Conservation (phyloP, 202 grass and related monocot species). For the Hordeum pubiflorum region DNA sequence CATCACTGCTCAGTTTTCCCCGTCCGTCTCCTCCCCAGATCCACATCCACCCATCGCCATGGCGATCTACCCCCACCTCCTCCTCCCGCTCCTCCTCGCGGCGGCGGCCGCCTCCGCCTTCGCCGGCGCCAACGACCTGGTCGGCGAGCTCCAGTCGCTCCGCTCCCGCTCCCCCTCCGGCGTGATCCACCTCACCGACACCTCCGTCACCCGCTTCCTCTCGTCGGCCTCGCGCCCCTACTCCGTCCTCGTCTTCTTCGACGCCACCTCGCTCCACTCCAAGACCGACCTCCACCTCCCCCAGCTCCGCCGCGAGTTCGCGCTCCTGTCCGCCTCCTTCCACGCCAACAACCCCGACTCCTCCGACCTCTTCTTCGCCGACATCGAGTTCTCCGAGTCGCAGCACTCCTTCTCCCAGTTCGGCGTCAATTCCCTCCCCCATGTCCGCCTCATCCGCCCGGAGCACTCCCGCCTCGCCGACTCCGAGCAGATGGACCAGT, state of each 20-base stretch:
- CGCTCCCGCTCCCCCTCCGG: conserved; percentile 62
- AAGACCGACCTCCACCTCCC: conserved; percentile 87
- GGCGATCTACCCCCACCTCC: conserved; percentile 16
- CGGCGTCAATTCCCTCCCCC: conserved; percentile 80
- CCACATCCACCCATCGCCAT: conserved; percentile 22
- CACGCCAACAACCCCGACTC: conserved; percentile 45
- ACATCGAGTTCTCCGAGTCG: conserved; percentile 93
- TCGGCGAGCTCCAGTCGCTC: conserved; percentile 64
- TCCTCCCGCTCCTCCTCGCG: conserved; percentile 33
- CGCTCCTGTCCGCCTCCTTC: conserved; percentile 82
- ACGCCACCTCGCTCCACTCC: conserved; percentile 81
- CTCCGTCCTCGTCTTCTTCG: conserved; percentile 89
- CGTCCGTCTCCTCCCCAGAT: conserved; percentile 3
- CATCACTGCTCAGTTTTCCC: not conserved
- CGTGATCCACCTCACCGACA: conserved; percentile 82
- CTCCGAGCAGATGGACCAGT: conserved; percentile 86
- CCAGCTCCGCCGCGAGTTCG: conserved; percentile 81
- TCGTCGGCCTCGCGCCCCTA: conserved; percentile 48
- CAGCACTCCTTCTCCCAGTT: conserved; percentile 80
- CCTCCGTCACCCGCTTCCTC: conserved; percentile 76
- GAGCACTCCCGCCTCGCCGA: conserved; percentile 38
- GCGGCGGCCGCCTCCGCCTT: not conserved
- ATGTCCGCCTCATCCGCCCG: conserved; percentile 62
- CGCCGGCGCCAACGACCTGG: conserved; percentile 46
- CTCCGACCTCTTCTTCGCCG: conserved; percentile 69